Percentiles rank a stretch among this genome's conserved stretches.
phyloP scores from a whole-genome alignment of 805 yeast genomes.

The Zygoascus ofunaensis region DNA sequence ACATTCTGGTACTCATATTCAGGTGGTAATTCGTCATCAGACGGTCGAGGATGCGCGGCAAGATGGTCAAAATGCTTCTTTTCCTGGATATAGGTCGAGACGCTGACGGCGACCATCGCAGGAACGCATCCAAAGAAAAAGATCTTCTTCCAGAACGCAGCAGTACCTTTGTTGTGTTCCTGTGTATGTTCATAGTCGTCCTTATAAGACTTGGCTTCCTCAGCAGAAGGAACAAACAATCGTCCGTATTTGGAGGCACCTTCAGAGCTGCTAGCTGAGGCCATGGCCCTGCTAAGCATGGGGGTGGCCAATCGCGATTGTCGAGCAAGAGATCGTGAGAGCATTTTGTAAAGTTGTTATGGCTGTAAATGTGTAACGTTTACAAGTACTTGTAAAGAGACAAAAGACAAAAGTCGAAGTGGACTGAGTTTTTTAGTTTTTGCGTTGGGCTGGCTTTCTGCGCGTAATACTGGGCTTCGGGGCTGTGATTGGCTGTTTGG shows the following conservation, averaged over 20 bases:
- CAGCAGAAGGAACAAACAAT: constrained; percentile 35
- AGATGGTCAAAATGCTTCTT: constrained; percentile 82
- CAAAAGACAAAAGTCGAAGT: no score
- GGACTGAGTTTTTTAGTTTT: constrained; percentile 1
- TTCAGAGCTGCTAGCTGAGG: neutral
- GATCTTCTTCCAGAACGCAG: constrained; percentile 78
- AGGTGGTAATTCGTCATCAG: constrained; percentile 88
- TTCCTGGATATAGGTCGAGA: constrained; percentile 76
- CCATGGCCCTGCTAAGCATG: neutral
- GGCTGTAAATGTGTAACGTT: no score
- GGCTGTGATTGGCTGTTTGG: neutral
- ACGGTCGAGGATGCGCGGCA: constrained; percentile 37
- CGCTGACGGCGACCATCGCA: constrained; percentile 62
- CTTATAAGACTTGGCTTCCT: constrained; percentile 64
- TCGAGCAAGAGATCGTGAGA: neutral
- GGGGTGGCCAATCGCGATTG: constrained; percentile 1
- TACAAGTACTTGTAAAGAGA: no score
- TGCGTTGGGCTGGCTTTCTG: no score
- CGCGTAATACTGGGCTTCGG: neutral
- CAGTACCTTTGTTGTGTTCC: constrained; percentile 72
- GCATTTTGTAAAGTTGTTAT: constrained; percentile 1
- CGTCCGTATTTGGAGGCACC: constrained; percentile 1
- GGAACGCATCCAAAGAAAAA: constrained; percentile 76
- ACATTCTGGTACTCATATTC: constrained; percentile 88
- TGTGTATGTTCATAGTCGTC: constrained; percentile 52